These are phyloP conservation scores for Schwanniomyces occidentalis DNA, from an alignment of 805 yeast genomes.

Conservation along the genomic window DNA sequence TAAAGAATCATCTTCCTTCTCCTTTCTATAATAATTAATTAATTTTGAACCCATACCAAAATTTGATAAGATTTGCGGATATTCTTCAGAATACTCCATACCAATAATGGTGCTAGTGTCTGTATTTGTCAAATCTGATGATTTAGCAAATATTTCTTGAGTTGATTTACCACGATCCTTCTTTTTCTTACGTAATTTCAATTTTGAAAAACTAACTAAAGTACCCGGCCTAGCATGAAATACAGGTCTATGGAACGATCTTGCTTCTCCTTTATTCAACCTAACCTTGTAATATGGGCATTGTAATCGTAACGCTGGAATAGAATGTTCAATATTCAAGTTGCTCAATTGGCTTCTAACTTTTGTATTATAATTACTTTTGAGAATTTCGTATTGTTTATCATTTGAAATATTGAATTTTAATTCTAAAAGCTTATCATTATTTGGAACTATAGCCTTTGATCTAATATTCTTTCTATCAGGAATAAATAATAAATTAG, in stretches of 20 bases:
- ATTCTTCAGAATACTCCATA: constrained; percentile 89
- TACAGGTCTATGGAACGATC: constrained; percentile 78
- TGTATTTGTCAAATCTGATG: constrained; percentile 78
- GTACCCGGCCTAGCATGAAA: constrained; percentile 80
- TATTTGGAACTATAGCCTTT: constrained; percentile 49
- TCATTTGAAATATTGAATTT: constrained; percentile 90
- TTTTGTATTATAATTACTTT: constrained; percentile 85
- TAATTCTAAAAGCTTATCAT: constrained; percentile 52
- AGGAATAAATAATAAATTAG: constrained; percentile 67
- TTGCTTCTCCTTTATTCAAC: constrained; percentile 61
- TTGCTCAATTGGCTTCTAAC: constrained; percentile 92
- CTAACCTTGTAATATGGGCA: constrained; percentile 87
- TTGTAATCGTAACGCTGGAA: constrained; percentile 84
- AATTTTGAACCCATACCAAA: constrained; percentile 96
- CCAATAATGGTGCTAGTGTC: constrained; percentile 78
- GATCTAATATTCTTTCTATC: constrained; percentile 23
- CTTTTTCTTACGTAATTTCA: constrained; percentile 80
- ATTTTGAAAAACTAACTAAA: constrained; percentile 68
- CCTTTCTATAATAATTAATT: constrained; percentile 89
- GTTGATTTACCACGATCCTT: constrained; percentile 84
- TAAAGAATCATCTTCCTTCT: constrained; percentile 72
- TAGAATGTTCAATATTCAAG: constrained; percentile 84
- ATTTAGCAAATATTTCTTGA: constrained; percentile 66
- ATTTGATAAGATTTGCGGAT: constrained; percentile 77
- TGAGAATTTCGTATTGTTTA: constrained; percentile 75